Percentiles rank a stretch among this genome's conserved stretches.
These are phyloP conservation scores for Pontederia paniculata DNA, from an alignment of 176 grass and related monocot species.

Conservation along the genomic window DNA sequence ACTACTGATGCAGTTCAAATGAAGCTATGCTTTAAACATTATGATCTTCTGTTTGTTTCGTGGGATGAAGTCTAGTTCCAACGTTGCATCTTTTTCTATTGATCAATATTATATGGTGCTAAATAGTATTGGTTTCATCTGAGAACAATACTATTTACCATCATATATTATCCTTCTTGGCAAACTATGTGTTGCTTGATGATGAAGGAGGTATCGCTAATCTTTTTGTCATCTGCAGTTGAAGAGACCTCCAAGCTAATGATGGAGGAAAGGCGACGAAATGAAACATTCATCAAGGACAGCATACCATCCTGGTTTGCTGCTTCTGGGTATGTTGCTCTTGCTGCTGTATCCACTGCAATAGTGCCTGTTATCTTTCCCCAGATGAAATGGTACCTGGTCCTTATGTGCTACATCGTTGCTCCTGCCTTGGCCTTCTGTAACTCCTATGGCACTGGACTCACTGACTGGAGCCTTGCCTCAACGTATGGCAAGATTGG, in stretches of 20 bases:
- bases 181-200: too few relatives aligned
- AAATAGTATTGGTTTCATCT: too few relatives aligned
- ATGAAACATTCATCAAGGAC: constrained; percentile 53
- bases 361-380: constrained; percentile 71
- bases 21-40: too few relatives aligned
- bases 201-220: too few relatives aligned
- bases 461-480: constrained; percentile 68
- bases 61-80: too few relatives aligned
- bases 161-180: too few relatives aligned
- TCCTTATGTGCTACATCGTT: constrained; percentile 49
- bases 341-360: constrained; percentile 58
- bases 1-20: too few relatives aligned
- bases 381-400: constrained; percentile 76
- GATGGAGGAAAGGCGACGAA: constrained; percentile 37
- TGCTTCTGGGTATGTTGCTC: constrained; percentile 43
- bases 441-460: constrained; percentile 69
- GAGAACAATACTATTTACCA: too few relatives aligned
- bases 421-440: constrained; percentile 79
- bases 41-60: too few relatives aligned
- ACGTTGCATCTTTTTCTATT: too few relatives aligned
- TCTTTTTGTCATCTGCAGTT: constrained; percentile 17
- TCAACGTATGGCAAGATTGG: constrained; percentile 81
- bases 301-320: constrained; percentile 73
- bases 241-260: constrained; percentile 35
- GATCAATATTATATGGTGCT: too few relatives aligned